Percentiles rank a stretch among this genome's conserved stretches.
Evolutionary conservation across 495 filamentous ascomycete species (phyloP).

Genomic region (Sordaria brevicollis): DNA sequence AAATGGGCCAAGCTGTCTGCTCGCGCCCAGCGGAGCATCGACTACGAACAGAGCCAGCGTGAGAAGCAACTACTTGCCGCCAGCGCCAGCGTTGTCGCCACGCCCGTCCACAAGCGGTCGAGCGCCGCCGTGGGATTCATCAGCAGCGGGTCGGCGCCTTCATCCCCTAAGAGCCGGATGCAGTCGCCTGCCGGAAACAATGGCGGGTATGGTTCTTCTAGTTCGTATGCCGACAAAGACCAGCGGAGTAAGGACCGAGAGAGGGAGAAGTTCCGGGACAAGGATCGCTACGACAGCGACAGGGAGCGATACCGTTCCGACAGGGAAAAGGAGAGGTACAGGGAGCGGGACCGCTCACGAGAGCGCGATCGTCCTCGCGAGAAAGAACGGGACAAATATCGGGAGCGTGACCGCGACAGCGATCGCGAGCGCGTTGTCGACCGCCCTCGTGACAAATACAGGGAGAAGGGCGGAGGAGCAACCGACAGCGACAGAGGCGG

Average conservation of each 20-base stretch:
- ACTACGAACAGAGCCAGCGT: background rate
- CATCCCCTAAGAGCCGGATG: background rate
- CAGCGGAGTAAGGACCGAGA: background rate
- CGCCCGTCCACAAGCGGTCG: background rate
- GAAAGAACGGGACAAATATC: background rate
- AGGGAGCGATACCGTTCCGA: background rate
- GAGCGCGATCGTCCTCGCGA: background rate
- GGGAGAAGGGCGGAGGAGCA: background rate
- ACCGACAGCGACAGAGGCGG: background rate
- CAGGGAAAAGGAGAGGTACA: background rate
- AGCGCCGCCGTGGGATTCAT: background rate
- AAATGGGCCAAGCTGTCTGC: constrained; percentile 10
- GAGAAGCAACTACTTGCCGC: background rate
- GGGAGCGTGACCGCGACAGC: background rate
- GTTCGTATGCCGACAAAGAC: background rate
- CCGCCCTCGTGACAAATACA: background rate
- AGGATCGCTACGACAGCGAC: background rate
- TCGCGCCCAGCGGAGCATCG: background rate
- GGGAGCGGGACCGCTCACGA: background rate
- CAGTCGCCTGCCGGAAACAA: background rate
- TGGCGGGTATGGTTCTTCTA: background rate
- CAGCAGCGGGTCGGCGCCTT: background rate
- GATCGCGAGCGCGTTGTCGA: background rate
- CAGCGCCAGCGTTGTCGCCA: background rate
- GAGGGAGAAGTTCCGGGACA: background rate